Evolutionary conservation across 1,139 yeast genomes (phyloP).

Genomic region (Zygoascus hellenicus): DNA sequence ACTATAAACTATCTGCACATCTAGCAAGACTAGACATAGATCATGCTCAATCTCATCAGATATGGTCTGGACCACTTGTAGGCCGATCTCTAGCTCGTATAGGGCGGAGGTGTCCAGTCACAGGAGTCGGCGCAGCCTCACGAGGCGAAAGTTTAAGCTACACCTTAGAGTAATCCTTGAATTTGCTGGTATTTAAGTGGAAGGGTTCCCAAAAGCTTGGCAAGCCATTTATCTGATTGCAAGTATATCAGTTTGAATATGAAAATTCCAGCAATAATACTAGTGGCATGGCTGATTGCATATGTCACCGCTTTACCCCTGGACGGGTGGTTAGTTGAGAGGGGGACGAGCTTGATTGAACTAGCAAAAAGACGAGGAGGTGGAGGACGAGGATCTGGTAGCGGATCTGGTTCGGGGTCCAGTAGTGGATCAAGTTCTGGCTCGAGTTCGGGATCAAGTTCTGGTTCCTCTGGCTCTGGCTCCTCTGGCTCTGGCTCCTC

Average conservation of each 20-base stretch:
- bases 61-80: too few species aligned
- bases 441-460: neutral
- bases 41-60: too few species aligned
- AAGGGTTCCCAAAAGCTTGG: neutral
- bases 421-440: constrained; percentile 3
- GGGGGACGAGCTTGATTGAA: neutral
- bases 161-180: neutral
- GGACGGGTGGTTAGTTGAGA: neutral
- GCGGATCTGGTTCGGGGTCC: constrained; percentile 6
- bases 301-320: neutral
- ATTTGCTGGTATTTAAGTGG: neutral
- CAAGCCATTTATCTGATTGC: neutral
- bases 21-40: too few species aligned
- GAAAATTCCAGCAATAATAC: neutral
- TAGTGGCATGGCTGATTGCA: neutral
- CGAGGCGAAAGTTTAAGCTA: too few species aligned
- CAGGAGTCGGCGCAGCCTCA: too few species aligned
- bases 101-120: too few species aligned
- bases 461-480: constrained; percentile 12
- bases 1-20: neutral
- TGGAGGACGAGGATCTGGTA: constrained; percentile 14
- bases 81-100: too few species aligned
- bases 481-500: constrained; percentile 10
- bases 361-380: constrained; percentile 12
- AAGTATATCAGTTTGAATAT: neutral